Conservation (phyloP, 208 protist genomes). For the Ichthyophonus hoferi region DNA sequence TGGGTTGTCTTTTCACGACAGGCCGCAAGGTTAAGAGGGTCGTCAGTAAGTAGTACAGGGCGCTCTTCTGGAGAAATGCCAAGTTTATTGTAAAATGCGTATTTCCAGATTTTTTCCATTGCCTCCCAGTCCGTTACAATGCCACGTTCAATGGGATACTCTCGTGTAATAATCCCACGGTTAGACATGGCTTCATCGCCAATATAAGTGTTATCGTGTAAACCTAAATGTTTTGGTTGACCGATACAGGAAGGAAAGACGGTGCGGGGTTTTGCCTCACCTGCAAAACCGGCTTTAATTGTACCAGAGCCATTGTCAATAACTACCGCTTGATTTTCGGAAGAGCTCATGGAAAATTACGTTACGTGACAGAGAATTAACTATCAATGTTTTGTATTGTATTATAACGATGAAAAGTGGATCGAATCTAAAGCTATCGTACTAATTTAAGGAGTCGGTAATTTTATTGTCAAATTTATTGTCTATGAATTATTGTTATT, state of each 20-base stretch:
- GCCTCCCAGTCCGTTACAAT: conserved; percentile 64
- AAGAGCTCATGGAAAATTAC: no score
- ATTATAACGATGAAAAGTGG: no score
- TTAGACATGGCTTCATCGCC: conserved; percentile 68
- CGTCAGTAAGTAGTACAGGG: conserved; percentile 85
- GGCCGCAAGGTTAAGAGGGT: conserved; percentile 76
- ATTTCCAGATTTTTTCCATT: conserved; percentile 71
- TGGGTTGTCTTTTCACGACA: conserved; percentile 81
- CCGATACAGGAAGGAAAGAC: conserved; percentile 74
- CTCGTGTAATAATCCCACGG: conserved; percentile 62
- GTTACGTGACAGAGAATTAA: no score
- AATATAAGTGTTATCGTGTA: conserved; percentile 65
- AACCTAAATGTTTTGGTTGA: conserved; percentile 46
- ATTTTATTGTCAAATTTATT: no score
- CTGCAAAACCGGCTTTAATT: conserved; percentile 86
- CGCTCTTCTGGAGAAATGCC: conserved; percentile 71
- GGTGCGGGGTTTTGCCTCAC: conserved; percentile 83
- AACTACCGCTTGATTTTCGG: conserved; percentile 74
- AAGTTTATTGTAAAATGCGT: conserved; percentile 70
- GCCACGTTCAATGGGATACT: conserved; percentile 65
- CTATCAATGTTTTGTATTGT: no score
- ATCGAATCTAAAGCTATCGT: no score
- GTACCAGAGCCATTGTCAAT: conserved; percentile 86
- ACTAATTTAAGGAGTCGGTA: no score
- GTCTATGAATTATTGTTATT: no score